These are phyloP conservation scores for Candida morakotiae DNA, from an alignment of 805 yeast genomes.

Conservation along the genomic window DNA sequence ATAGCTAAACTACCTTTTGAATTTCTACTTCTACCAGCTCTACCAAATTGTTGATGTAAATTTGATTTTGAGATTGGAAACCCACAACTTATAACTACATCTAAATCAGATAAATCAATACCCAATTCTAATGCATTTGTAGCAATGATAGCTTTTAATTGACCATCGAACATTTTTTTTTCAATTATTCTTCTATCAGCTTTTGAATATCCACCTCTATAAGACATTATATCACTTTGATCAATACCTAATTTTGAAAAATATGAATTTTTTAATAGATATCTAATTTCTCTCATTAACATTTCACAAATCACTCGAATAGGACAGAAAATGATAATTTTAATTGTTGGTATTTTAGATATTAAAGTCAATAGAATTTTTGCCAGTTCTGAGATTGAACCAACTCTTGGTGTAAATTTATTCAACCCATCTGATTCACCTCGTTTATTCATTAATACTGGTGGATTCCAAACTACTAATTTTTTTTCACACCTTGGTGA, in stretches of 20 bases:
- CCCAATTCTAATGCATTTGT: slow-evolving; percentile 96
- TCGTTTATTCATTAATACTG: slow-evolving; percentile 50
- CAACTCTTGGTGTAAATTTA: slow-evolving; percentile 45
- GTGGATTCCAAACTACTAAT: slow-evolving; percentile 82
- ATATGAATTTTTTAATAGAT: slow-evolving; percentile 40
- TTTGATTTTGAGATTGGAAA: slow-evolving; percentile 86
- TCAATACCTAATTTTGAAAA: slow-evolving; percentile 34
- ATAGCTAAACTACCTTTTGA: slow-evolving; percentile 77
- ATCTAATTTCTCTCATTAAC: slow-evolving; percentile 77
- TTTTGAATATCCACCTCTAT: slow-evolving; percentile 92
- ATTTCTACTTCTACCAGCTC: slow-evolving; percentile 84
- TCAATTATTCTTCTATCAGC: slow-evolving; percentile 85
- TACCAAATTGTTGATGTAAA: slow-evolving; percentile 92
- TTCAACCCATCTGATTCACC: slow-evolving; percentile 33
- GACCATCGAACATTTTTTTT: slow-evolving; percentile 84
- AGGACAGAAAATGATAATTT: slow-evolving; percentile 88
- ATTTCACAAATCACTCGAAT: slow-evolving; percentile 84
- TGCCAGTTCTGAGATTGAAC: slow-evolving; percentile 74
- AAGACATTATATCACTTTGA: slow-evolving; percentile 74
- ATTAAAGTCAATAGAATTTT: slow-evolving; percentile 65
- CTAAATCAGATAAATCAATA: slow-evolving; percentile 89
- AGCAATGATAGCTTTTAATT: slow-evolving; percentile 80
- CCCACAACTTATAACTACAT: slow-evolving; percentile 89
- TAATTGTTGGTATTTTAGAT: slow-evolving; percentile 47
- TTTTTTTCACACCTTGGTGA: slow-evolving; percentile 81